A percentile compares a stretch with the other conserved stretches of the same genome.
Evolutionary conservation across 1,284 basidiomycete genomes (phyloP).

Genomic region (Lentinus polychrous): DNA sequence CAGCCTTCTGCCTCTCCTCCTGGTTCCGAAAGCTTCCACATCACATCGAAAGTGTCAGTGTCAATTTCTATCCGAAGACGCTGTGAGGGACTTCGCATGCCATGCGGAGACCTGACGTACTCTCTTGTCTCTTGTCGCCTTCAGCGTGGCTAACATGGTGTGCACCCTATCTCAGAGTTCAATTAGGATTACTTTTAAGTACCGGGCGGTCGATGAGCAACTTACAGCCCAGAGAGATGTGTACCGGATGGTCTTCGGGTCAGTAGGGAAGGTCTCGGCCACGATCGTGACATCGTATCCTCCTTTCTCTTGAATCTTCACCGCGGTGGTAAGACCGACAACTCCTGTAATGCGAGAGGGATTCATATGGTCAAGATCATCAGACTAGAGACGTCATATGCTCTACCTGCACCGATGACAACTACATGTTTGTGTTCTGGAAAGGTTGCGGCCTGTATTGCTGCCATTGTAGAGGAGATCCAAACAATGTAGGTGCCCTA

Average conservation of each 20-base stretch:
- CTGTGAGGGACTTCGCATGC: not conserved
- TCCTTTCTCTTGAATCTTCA: conserved; percentile 54
- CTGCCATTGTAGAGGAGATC: no score
- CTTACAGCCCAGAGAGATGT: conserved; percentile 76
- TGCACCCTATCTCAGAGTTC: conserved; percentile 40
- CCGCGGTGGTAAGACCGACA: conserved; percentile 63
- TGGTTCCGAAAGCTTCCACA: conserved; percentile 64
- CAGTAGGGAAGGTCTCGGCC: conserved; percentile 60
- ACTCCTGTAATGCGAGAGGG: conserved; percentile 43
- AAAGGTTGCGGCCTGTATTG: no score
- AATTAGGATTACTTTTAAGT: not conserved
- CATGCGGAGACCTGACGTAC: conserved; percentile 28
- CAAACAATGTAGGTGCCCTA: no score
- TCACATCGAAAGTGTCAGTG: conserved; percentile 59
- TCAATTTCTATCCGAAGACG: conserved; percentile 46
- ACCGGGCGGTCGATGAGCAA: conserved; percentile 10
- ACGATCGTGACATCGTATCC: conserved; percentile 56
- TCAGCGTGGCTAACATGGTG: conserved; percentile 59
- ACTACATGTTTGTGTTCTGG: conserved; percentile 19
- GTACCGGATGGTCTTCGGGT: conserved; percentile 60
- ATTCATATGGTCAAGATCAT: not conserved
- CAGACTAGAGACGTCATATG: not conserved
- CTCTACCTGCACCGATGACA: conserved; percentile 26
- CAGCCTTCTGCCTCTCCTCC: conserved; percentile 45
- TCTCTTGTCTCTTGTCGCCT: conserved; percentile 40